Evolutionary conservation across 257 asterid species (phyloP), one percentile per base, ranked within the genome.

Genomic region (Linderniella brevidens): DNA sequence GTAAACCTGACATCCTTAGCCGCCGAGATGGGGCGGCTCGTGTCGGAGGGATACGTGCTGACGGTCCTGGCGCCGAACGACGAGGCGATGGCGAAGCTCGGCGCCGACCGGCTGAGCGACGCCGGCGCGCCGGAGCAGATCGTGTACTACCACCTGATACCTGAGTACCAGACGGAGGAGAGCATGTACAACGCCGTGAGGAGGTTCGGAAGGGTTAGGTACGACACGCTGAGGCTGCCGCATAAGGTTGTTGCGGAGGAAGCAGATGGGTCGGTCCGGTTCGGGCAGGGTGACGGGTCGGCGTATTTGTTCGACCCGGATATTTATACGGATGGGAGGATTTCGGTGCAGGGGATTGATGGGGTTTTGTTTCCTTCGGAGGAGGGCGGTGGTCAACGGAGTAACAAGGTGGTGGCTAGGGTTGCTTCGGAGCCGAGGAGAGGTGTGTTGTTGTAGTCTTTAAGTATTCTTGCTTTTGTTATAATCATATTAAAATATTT

Each of bases 41-140:
- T 88, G 0, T 88, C 98, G 0, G 95, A 88, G 53, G 98, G 98
- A 0, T 88, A 88, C 3, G 92, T 76, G 0, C 44, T 88, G 11
- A 88, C 98, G 0, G 95, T 88, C 0, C 42, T 88, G 17, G 94
- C 98, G 0, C 98, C 98, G 0, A 80, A 88, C 50, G 95, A 88
- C 47, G 98, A 88, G 53, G 98, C 98, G 11, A 84, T 88, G 98
- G 93, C 95, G 14, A 88, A 88, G 58, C 29, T 88, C 0, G 76
- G 87, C 0, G 74, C 93, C 0, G 98, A 88, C 65, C 94, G 78
- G 42, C 18, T 88, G 58, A 76, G 85, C 10, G 98, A 88, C 35
- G 90, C 97, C 0, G 97, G 92, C 4, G 92, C 97, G 8, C 95
- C 95, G 58, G 98, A 88, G 76, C 93, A 80, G 37, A 88, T 88